Evolutionary conservation across 2,329 filamentous ascomycete genomes (phyloP).

Genomic region (Diaporthe velutina): DNA sequence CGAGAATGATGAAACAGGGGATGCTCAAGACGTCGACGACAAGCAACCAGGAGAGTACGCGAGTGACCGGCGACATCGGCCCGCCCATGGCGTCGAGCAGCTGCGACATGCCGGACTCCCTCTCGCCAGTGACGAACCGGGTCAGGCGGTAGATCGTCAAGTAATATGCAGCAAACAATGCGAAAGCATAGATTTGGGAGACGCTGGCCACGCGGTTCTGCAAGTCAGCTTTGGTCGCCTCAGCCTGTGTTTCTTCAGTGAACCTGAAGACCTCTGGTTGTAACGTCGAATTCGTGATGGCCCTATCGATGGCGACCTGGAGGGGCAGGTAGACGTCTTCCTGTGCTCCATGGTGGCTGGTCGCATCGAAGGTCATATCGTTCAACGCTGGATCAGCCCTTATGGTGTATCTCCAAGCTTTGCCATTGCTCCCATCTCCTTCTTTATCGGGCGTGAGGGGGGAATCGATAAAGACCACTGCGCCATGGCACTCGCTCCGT

Average conservation of each 20-base stretch:
- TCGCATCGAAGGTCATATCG: not conserved
- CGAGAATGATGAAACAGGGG: not conserved
- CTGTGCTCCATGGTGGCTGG: not conserved
- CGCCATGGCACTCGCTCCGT: not conserved
- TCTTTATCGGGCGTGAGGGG: not conserved
- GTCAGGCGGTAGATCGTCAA: not conserved
- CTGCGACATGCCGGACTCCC: not conserved
- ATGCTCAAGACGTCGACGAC: constrained; percentile 1
- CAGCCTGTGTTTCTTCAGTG: not conserved
- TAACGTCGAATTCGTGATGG: not conserved
- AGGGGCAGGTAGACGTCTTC: constrained; percentile 11
- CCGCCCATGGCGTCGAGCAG: not conserved
- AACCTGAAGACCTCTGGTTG: constrained; percentile 9
- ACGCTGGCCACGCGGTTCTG: not conserved
- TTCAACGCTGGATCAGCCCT: not conserved
- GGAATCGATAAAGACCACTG: constrained; percentile 7
- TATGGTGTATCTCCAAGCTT: constrained; percentile 4
- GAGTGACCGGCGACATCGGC: not conserved
- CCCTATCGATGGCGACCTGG: not conserved
- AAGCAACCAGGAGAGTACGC: not conserved
- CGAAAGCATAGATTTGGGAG: not conserved
- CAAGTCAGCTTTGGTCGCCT: not conserved
- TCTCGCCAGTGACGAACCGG: constrained; percentile 1
- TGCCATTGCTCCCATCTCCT: not conserved
- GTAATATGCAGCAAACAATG: not conserved